Evolutionary conservation across 768 basidiomycete species (phyloP), one percentile per base, ranked within the genome.

Genomic region (Lyophyllum atratum): DNA sequence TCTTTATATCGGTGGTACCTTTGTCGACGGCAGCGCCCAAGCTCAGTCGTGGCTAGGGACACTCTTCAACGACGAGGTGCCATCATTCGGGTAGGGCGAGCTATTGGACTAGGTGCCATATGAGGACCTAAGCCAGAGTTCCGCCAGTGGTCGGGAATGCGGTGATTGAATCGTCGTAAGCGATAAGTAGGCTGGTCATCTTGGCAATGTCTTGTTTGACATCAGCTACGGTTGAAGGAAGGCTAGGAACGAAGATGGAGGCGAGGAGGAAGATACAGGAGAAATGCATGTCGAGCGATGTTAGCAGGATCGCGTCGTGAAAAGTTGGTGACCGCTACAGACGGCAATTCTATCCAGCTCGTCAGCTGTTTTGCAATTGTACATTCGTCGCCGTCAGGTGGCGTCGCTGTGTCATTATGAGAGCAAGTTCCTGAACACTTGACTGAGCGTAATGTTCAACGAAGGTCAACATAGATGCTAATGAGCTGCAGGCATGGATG

Each of bases 181-280:
- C 59, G 10, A 64, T 71, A 3, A 72, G 60, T 39, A 66, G 65
- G 12, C 64, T 55, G 2, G 66, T 47, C 66, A 52, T 56, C 6
- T 19, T 56, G 3, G 37, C 50, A 42, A 75, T 66, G 60, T 76
- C 76, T 15, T 58, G 31, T 52, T 70, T 45, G 24, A 78, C 67
- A 25, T 69, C 48, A 1, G 68, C 67, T n/a, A 68, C 60, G 28
- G 70, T 71, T n/a, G 64, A 47, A 15, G 67, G 67, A 17, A 68
- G 61, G 17, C 64, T 54, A 19, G 64, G 62, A 45, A 64, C 51
- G 10, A 63, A 60, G 54, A 71, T 48, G 22, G 59, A 62, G 19
- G 70, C 68, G 34, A 73, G 56, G 51, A 71, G 49, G 50, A 68
- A 44, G 59, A 73, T 49, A 17, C 58, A 53, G 40, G 64, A 62